These are phyloP conservation scores for Thraustochytrium striatum DNA, from an alignment of 352 stramenopile species.

Conservation along the genomic window DNA sequence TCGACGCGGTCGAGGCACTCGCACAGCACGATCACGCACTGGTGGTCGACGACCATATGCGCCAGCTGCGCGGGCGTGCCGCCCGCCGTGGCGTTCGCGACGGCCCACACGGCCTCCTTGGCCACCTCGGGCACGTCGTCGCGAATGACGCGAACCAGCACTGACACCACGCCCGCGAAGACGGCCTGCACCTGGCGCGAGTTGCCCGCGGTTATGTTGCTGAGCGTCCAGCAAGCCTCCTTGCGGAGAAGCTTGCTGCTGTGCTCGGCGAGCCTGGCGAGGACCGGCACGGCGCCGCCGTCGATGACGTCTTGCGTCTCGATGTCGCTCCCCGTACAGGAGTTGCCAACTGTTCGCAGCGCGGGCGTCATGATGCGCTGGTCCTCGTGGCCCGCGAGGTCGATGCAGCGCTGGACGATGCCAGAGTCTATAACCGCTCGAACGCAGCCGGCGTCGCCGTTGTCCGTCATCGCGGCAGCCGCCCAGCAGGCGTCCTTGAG, in stretches of 20 bases:
- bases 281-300: neutral
- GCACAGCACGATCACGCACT: neutral
- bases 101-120: neutral
- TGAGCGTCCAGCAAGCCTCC: neutral
- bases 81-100: neutral
- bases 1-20: neutral
- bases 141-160: neutral
- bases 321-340: neutral
- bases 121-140: neutral
- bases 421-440: neutral
- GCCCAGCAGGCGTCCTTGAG: conserved; percentile 11
- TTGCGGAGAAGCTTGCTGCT: neutral
- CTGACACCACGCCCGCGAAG: neutral
- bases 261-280: neutral
- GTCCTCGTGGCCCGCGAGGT: neutral
- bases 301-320: conserved; percentile 1
- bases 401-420: neutral
- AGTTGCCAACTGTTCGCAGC: neutral
- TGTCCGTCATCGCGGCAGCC: neutral
- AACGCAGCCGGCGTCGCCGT: neutral
- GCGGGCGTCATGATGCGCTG: neutral
- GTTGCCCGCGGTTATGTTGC: conserved; percentile 19
- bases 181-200: conserved; percentile 4
- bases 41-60: neutral
- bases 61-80: neutral